Evolutionary conservation across 208 protist genomes (phyloP).

Genomic region (Acanthamoeba divionensis): DNA sequence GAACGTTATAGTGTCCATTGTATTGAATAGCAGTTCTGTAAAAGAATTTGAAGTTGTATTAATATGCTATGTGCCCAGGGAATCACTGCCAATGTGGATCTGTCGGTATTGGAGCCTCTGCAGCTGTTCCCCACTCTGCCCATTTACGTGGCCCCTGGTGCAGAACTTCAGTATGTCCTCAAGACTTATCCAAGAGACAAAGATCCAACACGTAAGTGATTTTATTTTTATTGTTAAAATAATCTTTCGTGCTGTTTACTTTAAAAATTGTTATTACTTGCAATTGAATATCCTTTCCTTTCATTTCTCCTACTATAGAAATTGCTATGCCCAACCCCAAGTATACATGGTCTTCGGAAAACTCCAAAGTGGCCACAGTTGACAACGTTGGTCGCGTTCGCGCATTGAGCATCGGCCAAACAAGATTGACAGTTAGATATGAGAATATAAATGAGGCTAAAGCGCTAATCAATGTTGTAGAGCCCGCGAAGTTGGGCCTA

Average conservation of each 20-base stretch:
- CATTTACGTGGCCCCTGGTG: constrained; percentile 15
- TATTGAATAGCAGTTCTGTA: background rate
- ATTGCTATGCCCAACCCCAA: constrained; percentile 39
- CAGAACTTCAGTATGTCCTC: background rate
- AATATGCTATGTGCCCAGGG: background rate
- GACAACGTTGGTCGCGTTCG: background rate
- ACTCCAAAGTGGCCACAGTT: constrained; percentile 1
- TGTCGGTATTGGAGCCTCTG: constrained; percentile 45
- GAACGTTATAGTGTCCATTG: background rate
- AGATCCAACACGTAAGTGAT: background rate
- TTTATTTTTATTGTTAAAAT: background rate
- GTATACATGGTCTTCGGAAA: constrained; percentile 27
- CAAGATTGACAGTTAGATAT: background rate
- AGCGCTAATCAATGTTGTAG: constrained; percentile 32
- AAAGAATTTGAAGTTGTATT: too few relatives aligned
- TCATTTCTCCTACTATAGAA: background rate
- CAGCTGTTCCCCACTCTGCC: background rate
- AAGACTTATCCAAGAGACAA: background rate
- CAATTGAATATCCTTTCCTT: too few relatives aligned
- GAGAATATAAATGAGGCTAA: constrained; percentile 52
- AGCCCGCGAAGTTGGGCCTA: background rate
- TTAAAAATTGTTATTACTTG: too few relatives aligned
- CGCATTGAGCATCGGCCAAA: background rate
- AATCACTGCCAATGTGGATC: background rate
- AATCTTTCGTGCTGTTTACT: background rate